phyloP scores from a whole-genome alignment of 148 eudicot genomes.

The Cornus suecica region DNA sequence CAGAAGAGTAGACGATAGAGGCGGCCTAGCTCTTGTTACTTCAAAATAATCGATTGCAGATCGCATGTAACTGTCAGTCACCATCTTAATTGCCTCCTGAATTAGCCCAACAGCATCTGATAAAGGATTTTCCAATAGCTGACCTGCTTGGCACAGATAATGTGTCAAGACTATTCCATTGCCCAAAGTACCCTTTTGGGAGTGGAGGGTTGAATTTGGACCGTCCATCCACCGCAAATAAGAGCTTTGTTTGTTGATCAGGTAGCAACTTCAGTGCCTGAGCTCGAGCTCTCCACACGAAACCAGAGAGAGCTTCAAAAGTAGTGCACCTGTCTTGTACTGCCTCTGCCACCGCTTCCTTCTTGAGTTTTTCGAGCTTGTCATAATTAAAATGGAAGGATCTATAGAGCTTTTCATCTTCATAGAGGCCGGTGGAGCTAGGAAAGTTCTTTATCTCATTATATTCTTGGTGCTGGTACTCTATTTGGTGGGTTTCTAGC shows the following conservation, averaged over 20 bases:
- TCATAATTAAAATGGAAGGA: slow-evolving; percentile 43
- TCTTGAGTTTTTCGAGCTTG: slow-evolving; percentile 31
- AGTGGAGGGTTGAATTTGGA: slow-evolving; percentile 38
- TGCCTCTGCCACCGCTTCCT: slow-evolving; percentile 36
- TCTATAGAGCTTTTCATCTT: slow-evolving; percentile 27
- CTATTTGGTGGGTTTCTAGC: slow-evolving; percentile 47
- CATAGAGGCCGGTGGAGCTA: slow-evolving; percentile 19
- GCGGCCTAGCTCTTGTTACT: slow-evolving; percentile 41
- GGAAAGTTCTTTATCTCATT: slow-evolving; percentile 37
- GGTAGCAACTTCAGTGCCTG: slow-evolving; percentile 32
- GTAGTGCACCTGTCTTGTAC: slow-evolving; percentile 34
- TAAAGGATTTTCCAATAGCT: slow-evolving; percentile 31
- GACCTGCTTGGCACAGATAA: slow-evolving; percentile 38
- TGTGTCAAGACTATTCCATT: slow-evolving; percentile 49
- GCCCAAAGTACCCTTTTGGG: slow-evolving; percentile 53
- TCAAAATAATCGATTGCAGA: slow-evolving; percentile 57
- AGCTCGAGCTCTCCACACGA: slow-evolving; percentile 58
- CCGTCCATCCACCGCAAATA: slow-evolving; percentile 57
- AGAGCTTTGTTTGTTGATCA: slow-evolving; percentile 45
- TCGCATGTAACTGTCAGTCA: slow-evolving; percentile 42
- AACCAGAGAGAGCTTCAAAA: slow-evolving; percentile 51
- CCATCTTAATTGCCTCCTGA: slow-evolving; percentile 41
- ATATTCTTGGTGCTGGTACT: slow-evolving; percentile 46
- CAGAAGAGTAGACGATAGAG: slow-evolving; percentile 42
- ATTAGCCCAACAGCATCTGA: slow-evolving; percentile 39